Evolutionary conservation across 768 basidiomycete species (phyloP), one percentile per base, ranked within the genome.

Genomic region (Crucibulum laeve): DNA sequence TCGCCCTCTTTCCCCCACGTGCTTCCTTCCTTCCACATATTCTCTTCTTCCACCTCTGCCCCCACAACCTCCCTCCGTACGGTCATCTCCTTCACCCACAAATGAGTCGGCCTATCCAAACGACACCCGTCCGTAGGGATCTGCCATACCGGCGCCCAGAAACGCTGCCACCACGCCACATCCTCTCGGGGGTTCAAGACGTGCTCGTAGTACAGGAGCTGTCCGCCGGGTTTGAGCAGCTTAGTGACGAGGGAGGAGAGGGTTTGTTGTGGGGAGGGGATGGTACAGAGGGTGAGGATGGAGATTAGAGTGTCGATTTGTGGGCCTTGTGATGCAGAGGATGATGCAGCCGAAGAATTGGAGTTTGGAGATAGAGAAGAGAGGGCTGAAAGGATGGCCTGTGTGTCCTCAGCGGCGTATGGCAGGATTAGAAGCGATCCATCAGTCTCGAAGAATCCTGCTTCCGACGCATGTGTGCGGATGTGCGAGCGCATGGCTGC

Each of bases 91-190:
- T 69, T 60, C 8, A 81, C 51, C 67, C 71, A 78, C 0, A 72
- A 10, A 55, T 77, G 70, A 2, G 76, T 73, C 8, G 79, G 77
- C 5, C 79, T 66, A 49, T 85, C 82, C 32, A 87, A 52, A 46
- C 64, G 64, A 52, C 87, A 88, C 11, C 86, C 85, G 51, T 79
- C 83, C 43, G 83, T 79, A 1, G 64, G 60, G 1, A 69, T 30
- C 4, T 56, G 54, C 87, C 87, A 90, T 3, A 87, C 4, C 0
- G 86, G 86, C 1, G 82, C 71, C 87, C 85, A 88, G 38, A 85
- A 70, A 0, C 67, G 48, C 59, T 90, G 87, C 84, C 85, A 88
- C 76, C 79, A 77, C 5, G 75, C 74, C 2, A 86, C 74, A 47
- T 82, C 77, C 5, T 52, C 41, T 0, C 61, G 58, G 1, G 67